phyloP scores from a whole-genome alignment of 2,329 filamentous ascomycete species.

The Hypocreales sp. region DNA sequence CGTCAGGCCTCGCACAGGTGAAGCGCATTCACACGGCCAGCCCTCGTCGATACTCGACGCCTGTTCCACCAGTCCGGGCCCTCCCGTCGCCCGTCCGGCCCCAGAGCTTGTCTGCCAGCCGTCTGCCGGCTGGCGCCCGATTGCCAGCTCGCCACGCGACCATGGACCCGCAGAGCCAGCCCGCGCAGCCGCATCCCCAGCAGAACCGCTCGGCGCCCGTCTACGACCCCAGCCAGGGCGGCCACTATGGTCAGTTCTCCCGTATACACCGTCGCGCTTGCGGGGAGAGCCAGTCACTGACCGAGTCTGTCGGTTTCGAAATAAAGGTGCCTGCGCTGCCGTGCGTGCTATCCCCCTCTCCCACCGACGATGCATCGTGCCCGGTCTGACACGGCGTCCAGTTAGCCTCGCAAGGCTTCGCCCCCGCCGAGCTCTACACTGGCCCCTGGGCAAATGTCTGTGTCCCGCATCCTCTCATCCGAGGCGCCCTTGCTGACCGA shows the following conservation, averaged over 20 bases:
- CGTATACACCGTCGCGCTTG: too few species aligned
- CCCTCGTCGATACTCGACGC: too few species aligned
- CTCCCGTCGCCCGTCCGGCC: too few species aligned
- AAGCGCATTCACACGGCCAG: too few species aligned
- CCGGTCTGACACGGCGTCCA: slow-evolving; percentile 22
- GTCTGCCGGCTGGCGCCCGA: too few species aligned
- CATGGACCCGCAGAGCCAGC: slow-evolving; percentile 28
- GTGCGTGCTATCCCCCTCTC: slow-evolving; percentile 13
- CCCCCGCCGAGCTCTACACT: slow-evolving; percentile 85
- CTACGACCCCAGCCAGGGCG: slow-evolving; percentile 61
- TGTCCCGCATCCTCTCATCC: too few species aligned
- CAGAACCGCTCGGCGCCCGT: slow-evolving; percentile 43
- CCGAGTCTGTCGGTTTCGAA: neutral
- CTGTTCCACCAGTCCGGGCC: too few species aligned
- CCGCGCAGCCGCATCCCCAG: slow-evolving; percentile 40
- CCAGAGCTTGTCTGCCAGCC: too few species aligned
- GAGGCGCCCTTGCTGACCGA: too few species aligned
- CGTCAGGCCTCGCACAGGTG: too few species aligned
- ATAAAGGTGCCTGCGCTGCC: slow-evolving; percentile 29
- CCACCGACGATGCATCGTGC: neutral
- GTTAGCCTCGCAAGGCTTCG: slow-evolving; percentile 77
- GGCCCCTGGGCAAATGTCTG: slow-evolving; percentile 89
- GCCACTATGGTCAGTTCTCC: slow-evolving; percentile 60
- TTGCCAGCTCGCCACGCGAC: too few species aligned
- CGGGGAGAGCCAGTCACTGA: too few species aligned